Percentiles rank a stretch among this genome's conserved stretches.
These are phyloP conservation scores for Coleophoma crateriformis DNA, from an alignment of 2,329 filamentous ascomycete species.

Conservation along the genomic window DNA sequence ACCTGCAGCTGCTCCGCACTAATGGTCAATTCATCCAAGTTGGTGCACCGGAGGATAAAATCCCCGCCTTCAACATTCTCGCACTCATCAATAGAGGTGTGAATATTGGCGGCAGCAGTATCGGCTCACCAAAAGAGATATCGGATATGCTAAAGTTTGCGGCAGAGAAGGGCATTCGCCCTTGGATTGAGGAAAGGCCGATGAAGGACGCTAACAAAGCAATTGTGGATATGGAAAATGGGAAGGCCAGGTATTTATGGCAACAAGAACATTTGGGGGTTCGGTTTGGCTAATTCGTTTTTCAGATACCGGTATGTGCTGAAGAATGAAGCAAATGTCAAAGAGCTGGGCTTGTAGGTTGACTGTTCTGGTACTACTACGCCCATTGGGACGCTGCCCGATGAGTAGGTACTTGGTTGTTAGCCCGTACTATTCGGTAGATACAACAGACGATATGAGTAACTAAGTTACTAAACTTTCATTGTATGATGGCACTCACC, in stretches of 20 bases:
- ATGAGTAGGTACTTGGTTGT: no score
- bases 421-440: no score
- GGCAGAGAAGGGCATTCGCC: conserved; percentile 48
- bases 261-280: no score
- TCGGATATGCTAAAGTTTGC: conserved; percentile 55
- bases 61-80: conserved; percentile 45
- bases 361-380: no score
- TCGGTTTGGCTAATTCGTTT: no score
- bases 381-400: no score
- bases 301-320: conserved; percentile 32
- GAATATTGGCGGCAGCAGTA: conserved; percentile 34
- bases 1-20: conserved; percentile 51
- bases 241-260: conserved; percentile 39
- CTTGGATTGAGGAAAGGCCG: conserved; percentile 47
- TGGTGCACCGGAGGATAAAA: conserved; percentile 55
- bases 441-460: no score
- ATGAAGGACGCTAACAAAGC: conserved; percentile 51
- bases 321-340: conserved; percentile 27
- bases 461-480: no score
- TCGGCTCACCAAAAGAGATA: conserved; percentile 41
- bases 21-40: conserved; percentile 58
- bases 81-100: conserved; percentile 48
- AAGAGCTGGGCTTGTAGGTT: background rate
- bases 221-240: conserved; percentile 49
- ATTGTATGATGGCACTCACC: no score